A percentile compares a stretch with the other conserved stretches of the same genome.
Evolutionary conservation across 2,329 filamentous ascomycete genomes (phyloP).

Genomic region (Colletotrichum kahawae): DNA sequence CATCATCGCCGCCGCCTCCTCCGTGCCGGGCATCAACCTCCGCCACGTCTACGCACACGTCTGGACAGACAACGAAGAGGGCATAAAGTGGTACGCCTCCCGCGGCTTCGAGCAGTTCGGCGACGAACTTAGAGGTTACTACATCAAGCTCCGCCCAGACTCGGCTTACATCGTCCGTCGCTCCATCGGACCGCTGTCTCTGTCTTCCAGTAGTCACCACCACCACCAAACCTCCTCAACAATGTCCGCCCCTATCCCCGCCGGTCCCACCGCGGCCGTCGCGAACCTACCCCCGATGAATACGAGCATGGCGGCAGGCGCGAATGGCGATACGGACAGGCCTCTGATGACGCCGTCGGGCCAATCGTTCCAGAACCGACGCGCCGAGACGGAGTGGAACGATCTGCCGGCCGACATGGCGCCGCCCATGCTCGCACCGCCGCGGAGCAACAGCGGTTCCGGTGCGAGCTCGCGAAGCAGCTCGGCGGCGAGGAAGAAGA

Average conservation of each 20-base stretch:
- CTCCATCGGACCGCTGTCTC: constrained; percentile 36
- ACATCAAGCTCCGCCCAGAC: constrained; percentile 64
- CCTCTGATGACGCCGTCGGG: constrained; percentile 27
- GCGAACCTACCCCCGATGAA: constrained; percentile 33
- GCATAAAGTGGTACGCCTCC: constrained; percentile 64
- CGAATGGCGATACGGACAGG: neutral
- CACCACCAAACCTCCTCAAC: neutral
- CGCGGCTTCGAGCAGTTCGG: constrained; percentile 60
- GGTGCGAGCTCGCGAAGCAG: constrained; percentile 61
- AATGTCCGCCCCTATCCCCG: constrained; percentile 3
- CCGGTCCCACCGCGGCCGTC: constrained; percentile 33
- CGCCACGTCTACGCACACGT: constrained; percentile 66
- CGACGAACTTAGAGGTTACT: constrained; percentile 61
- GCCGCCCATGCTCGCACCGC: constrained; percentile 27
- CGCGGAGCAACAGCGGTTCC: constrained; percentile 34
- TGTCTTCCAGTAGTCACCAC: neutral
- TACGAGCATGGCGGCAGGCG: constrained; percentile 14
- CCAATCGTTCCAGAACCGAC: constrained; percentile 62
- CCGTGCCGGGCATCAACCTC: constrained; percentile 41
- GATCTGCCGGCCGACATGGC: constrained; percentile 67
- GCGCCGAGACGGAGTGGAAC: constrained; percentile 69
- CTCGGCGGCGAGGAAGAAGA: constrained; percentile 59
- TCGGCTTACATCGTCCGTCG: constrained; percentile 65
- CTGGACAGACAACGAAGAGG: constrained; percentile 71
- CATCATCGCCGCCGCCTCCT: constrained; percentile 46